phyloP scores from a whole-genome alignment of 2,329 filamentous ascomycete species.

The Stagonosporopsis cucurbitacearum region DNA sequence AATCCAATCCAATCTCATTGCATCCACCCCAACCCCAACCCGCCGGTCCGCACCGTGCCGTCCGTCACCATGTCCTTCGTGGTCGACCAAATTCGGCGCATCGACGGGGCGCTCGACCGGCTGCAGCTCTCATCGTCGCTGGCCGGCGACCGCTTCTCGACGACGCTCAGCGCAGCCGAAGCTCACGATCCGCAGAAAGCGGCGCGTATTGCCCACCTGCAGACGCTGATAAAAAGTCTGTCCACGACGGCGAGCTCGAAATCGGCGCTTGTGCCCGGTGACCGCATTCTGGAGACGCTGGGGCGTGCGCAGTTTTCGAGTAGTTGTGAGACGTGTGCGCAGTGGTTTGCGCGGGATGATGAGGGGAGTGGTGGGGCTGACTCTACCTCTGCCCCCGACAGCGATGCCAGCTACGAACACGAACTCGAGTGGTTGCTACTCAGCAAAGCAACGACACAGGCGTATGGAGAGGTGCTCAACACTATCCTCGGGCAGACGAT shows the following conservation, averaged over 20 bases:
- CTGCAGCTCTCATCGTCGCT: slow-evolving; percentile 56
- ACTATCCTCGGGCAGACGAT: slow-evolving; percentile 83
- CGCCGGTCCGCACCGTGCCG: too few species aligned
- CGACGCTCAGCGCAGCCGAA: slow-evolving; percentile 39
- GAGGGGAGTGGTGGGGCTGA: slow-evolving; percentile 16
- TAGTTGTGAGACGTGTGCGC: slow-evolving; percentile 47
- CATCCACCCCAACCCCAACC: too few species aligned
- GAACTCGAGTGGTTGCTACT: slow-evolving; percentile 91
- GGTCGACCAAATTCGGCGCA: slow-evolving; percentile 59
- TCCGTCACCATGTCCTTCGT: slow-evolving; percentile 52
- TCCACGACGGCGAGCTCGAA: slow-evolving; percentile 72
- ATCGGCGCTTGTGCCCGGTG: slow-evolving; percentile 64
- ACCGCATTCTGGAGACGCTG: slow-evolving; percentile 66
- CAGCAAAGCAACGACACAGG: slow-evolving; percentile 90
- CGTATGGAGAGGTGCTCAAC: slow-evolving; percentile 80
- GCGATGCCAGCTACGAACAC: slow-evolving; percentile 62
- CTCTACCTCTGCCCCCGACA: slow-evolving; percentile 25
- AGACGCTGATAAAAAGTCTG: slow-evolving; percentile 72
- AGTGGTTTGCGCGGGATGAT: slow-evolving; percentile 42
- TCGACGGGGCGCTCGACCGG: slow-evolving; percentile 65
- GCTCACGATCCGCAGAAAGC: slow-evolving; percentile 47
- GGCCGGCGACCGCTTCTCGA: slow-evolving; percentile 36
- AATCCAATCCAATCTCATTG: too few species aligned
- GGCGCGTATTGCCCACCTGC: slow-evolving; percentile 64
- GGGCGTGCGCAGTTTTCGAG: slow-evolving; percentile 64